Evolutionary conservation across 176 grass and related monocot genomes (phyloP), one percentile per base, ranked within the genome.

Genomic region (Pontederia paniculata): DNA sequence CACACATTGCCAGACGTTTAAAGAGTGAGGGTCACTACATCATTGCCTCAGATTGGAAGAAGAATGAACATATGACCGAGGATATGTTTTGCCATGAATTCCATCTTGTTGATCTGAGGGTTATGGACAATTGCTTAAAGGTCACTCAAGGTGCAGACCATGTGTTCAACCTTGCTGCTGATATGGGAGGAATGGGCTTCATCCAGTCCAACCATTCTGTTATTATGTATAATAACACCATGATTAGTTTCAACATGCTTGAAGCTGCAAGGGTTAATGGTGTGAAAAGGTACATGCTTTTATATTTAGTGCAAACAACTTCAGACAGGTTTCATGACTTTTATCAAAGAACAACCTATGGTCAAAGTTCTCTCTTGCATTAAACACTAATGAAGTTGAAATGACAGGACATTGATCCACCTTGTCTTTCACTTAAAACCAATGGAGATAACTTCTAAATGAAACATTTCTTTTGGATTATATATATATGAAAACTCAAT

Each of bases 141-240:
- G 62, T 65, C 21, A 65, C 62, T 31, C 9, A 12, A 31, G 62
- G 62, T n/a, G 62, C 16, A 18, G 47, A 65, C 62, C 46, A 65
- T 37, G 62, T 65, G 23, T 65, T 65, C 50, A 65, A 65, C 23
- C 62, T 65, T 65, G 62, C 62, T 50, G 62, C 62, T 17, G 62
- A 65, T 65, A 65, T 65, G 62, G 62, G 62, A 51, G 62, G 62
- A 18, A 65, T 65, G 62, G 62, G 62, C n/a, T 65, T 65, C 22
- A 65, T 65, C 16, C 62, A 65, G 46, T 65, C 46, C 8, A 65
- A 65, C 22, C 62, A 65, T 50, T 65, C 62, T 28, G 62, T 65
- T 12, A 65, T 65, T 17, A 25, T 65, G 19, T 65, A 65, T 45
- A 65, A 65, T 51, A 65, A 65, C 50, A 67, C 49, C 31, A 67